Percentiles rank a stretch among this genome's conserved stretches.
These are phyloP conservation scores for Anethum foeniculum DNA, from an alignment of 140 eudicot genomes.

Conservation along the genomic window DNA sequence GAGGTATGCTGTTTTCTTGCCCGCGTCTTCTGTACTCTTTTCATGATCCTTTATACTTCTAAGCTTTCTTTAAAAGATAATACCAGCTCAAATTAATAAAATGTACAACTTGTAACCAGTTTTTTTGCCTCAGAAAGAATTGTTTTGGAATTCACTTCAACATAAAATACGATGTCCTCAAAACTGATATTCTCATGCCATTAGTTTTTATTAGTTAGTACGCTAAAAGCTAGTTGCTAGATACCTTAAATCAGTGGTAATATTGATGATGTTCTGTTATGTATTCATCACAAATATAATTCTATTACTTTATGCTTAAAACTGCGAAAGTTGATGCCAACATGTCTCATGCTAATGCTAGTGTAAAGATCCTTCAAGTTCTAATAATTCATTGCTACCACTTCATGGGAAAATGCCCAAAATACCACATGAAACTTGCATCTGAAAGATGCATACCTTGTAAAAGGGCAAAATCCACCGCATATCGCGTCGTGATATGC, in stretches of 20 bases:
- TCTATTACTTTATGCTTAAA: neutral
- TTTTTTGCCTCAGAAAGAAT: neutral
- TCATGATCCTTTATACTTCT: neutral
- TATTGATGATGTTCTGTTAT: neutral
- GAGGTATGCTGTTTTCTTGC: slow-evolving; percentile 32
- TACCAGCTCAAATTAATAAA: neutral
- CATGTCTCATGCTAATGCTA: neutral
- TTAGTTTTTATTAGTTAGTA: neutral
- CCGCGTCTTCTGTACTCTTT: slow-evolving; percentile 2
- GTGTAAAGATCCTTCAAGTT: neutral
- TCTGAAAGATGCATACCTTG: neutral
- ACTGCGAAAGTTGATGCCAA: neutral
- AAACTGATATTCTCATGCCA: neutral
- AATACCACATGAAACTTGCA: neutral
- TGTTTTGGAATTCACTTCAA: neutral
- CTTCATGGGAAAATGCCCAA: neutral
- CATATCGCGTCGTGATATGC: neutral
- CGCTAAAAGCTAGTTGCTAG: neutral
- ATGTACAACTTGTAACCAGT: neutral
- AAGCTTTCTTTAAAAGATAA: neutral
- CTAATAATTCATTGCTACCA: neutral
- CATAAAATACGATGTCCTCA: neutral
- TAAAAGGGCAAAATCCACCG: neutral
- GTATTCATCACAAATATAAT: neutral
- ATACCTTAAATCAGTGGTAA: neutral